phyloP scores from a whole-genome alignment of 257 asterid genomes.

The Catharanthus roseus region DNA sequence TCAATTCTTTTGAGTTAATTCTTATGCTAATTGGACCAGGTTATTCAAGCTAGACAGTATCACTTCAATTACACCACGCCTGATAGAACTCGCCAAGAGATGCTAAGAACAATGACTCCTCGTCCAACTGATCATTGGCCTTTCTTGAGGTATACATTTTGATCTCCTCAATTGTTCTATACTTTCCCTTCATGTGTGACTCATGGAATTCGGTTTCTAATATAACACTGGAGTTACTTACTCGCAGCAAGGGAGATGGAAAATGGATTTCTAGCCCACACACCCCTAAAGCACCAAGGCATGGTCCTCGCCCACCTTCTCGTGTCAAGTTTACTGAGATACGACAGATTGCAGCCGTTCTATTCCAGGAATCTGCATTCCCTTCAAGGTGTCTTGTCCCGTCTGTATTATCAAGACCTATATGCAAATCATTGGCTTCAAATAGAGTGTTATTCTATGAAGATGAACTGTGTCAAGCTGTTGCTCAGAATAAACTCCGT shows the following conservation, averaged over 20 bases:
- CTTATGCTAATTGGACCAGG: constrained; percentile 34
- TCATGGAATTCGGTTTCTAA: background rate
- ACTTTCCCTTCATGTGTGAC: background rate
- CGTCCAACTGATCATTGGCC: constrained; percentile 83
- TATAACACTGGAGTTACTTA: background rate
- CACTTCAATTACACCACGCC: constrained; percentile 93
- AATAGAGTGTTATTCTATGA: constrained; percentile 80
- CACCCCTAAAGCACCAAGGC: constrained; percentile 92
- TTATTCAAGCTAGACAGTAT: constrained; percentile 71
- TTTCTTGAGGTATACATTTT: constrained; percentile 46
- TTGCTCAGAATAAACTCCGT: constrained; percentile 88
- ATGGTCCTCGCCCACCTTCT: constrained; percentile 82
- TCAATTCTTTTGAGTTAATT: background rate
- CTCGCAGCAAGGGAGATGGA: constrained; percentile 59
- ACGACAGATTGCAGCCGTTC: constrained; percentile 86
- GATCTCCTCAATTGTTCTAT: background rate
- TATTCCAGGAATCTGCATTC: constrained; percentile 62
- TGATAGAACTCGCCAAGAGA: constrained; percentile 79
- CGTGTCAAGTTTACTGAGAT: constrained; percentile 68
- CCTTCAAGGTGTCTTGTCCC: constrained; percentile 65
- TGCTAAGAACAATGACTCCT: constrained; percentile 82
- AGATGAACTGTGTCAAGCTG: constrained; percentile 96
- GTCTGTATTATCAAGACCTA: constrained; percentile 57
- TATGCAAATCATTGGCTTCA: constrained; percentile 74
- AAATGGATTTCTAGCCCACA: constrained; percentile 53